A percentile compares a stretch with the other conserved stretches of the same genome.
Conservation (phyloP, 768 basidiomycete species). For the Tubosaeta sp. region DNA sequence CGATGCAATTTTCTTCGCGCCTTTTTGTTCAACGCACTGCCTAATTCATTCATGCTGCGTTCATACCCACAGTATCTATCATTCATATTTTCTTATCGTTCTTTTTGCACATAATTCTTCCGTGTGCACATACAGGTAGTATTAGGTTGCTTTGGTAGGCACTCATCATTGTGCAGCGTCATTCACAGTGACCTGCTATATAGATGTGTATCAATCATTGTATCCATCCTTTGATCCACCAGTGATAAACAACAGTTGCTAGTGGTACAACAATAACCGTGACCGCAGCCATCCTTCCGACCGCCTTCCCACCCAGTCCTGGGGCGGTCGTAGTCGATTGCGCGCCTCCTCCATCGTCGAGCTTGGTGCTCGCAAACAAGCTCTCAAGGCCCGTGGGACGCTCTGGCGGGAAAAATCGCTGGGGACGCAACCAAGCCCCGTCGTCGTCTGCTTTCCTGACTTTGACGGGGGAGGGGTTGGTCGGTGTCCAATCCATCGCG, state of each 20-base stretch:
- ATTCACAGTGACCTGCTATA: not conserved
- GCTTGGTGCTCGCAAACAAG: constrained; percentile 57
- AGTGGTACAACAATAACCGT: constrained; percentile 18
- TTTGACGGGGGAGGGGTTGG: constrained; percentile 30
- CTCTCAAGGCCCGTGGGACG: constrained; percentile 72
- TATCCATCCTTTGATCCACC: constrained; percentile 21
- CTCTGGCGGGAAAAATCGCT: constrained; percentile 75
- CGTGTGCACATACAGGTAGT: not conserved
- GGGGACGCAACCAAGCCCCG: constrained; percentile 58
- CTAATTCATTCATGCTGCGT: constrained; percentile 8
- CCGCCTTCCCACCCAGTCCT: not conserved
- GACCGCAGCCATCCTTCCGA: constrained; percentile 7
- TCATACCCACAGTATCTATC: constrained; percentile 20
- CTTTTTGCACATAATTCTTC: constrained; percentile 1
- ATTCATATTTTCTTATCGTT: not conserved
- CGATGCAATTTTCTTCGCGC: constrained; percentile 20
- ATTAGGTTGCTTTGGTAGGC: constrained; percentile 8
- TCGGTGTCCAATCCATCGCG: constrained; percentile 71
- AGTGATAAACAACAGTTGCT: constrained; percentile 16
- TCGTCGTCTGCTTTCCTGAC: constrained; percentile 29
- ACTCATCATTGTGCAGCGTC: constrained; percentile 5
- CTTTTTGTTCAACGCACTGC: constrained; percentile 3
- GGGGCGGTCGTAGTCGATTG: not conserved
- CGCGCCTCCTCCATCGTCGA: constrained; percentile 40
- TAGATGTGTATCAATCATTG: constrained; percentile 17